Conservation (phyloP, 345 rosid species). For the Pugionium dolabratum region DNA sequence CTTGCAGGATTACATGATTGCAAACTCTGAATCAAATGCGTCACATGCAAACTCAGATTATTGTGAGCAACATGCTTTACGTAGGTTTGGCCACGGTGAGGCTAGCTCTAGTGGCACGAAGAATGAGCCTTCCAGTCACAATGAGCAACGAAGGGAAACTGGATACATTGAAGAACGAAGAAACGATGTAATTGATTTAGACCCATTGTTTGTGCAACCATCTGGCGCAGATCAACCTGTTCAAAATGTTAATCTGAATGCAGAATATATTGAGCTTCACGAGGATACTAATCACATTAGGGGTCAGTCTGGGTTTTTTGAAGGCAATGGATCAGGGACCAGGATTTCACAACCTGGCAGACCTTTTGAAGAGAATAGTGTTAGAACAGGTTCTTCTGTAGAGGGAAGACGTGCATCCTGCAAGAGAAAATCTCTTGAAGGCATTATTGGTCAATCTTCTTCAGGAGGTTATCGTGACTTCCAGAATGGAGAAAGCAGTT, state of each 20-base stretch:
- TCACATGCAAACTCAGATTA: constrained; percentile 49
- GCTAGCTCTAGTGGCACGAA: constrained; percentile 48
- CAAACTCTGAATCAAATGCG: constrained; percentile 48
- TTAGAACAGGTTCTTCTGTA: constrained; percentile 52
- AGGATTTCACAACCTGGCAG: constrained; percentile 39
- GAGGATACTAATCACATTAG: constrained; percentile 44
- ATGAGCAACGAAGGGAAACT: constrained; percentile 38
- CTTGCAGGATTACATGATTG: constrained; percentile 56
- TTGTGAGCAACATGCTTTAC: constrained; percentile 53
- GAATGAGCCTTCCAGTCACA: constrained; percentile 44
- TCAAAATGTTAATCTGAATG: constrained; percentile 62
- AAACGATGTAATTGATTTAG: constrained; percentile 46
- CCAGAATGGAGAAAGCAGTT: constrained; percentile 57
- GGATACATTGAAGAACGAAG: constrained; percentile 43
- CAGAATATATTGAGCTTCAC: constrained; percentile 53
- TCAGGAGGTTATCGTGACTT: constrained; percentile 55
- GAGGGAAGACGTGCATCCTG: constrained; percentile 65
- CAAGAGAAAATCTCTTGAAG: constrained; percentile 80
- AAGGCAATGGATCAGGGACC: constrained; percentile 47
- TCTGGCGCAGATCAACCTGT: constrained; percentile 44
- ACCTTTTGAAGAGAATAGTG: constrained; percentile 43
- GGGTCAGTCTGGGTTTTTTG: constrained; percentile 47
- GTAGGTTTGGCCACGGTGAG: constrained; percentile 49
- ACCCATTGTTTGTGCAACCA: constrained; percentile 49
- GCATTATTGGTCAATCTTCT: constrained; percentile 67